Base-by-base conservation (phyloP, 441 rosid genomes). In the Euphorbia corollata region DNA sequence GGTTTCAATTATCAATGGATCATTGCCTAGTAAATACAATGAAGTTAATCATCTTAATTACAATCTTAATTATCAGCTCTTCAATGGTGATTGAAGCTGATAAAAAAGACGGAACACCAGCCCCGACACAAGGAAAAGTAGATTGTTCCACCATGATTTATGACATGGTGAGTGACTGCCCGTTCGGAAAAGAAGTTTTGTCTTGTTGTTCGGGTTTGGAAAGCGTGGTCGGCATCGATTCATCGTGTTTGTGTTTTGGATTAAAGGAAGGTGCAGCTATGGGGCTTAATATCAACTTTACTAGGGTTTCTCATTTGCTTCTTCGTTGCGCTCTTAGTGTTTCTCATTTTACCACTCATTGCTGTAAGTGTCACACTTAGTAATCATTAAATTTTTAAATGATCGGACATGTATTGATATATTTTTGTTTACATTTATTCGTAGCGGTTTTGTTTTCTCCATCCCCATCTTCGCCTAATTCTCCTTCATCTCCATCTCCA, bases 181-280 rank as follows among this genome's bases (percentile, higher is more conserved):
- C 15, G 48, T 19, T 0, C 50, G 34, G 0, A 13, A 59, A 63
- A 32, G 78, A 78, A 0, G 9, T 22, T 7, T 24, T n/a, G 0
- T 5, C 61, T 0, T 84, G 85, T 48, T 82, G 86, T 61, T 23
- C 55, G 3, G 83, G 85, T 5, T 61, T 80, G 22, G 24, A 78
- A 47, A 24, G 70, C 0, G 71, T 80, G 48, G 2, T 79, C 2
- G 51, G 43, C 1, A 20, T 19, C 0, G 67, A 72, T 24, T 38
- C 67, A 0, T 19, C 65, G 2, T 84, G 88, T 58, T 15, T 79
- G 18, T 84, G 86, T 34, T 74, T 51, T 9, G 85, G 80, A 5
- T 7, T 75, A 0, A 54, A 48, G 23, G 64, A 61, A 22, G 65
- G 77, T 43, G 59, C 60, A 8, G 61, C 47, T 8, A 6, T 78